phyloP scores from a whole-genome alignment of 2,329 filamentous ascomycete genomes.

The Fusarium sp. region DNA sequence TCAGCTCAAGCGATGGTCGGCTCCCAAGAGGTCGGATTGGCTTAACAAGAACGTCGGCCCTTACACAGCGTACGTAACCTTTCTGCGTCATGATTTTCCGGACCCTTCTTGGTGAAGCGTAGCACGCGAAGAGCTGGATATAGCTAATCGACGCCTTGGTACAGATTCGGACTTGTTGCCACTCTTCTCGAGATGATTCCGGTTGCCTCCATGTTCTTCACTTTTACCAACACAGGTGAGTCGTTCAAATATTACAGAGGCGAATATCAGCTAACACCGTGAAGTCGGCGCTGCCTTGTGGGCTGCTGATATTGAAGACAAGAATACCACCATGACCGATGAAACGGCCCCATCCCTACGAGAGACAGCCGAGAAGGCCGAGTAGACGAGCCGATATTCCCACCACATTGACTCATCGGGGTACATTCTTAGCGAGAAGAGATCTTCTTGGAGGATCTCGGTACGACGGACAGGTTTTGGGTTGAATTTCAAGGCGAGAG shows the following conservation, averaged over 20 bases:
- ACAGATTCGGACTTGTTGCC: constrained; percentile 79
- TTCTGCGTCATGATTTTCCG: not conserved
- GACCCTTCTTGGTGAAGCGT: constrained; percentile 4
- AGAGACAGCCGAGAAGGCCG: constrained; percentile 62
- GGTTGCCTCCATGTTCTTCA: constrained; percentile 83
- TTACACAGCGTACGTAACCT: constrained; percentile 79
- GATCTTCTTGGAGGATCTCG: not conserved
- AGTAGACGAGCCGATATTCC: constrained; percentile 47
- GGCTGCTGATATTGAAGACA: constrained; percentile 85
- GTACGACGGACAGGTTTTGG: not conserved
- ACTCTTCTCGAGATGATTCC: constrained; percentile 89
- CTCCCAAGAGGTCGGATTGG: constrained; percentile 74
- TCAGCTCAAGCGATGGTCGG: constrained; percentile 87
- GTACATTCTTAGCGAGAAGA: not conserved
- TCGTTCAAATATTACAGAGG: not conserved
- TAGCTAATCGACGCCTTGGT: constrained; percentile 20
- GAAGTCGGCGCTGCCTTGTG: constrained; percentile 91
- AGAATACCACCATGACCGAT: constrained; percentile 61
- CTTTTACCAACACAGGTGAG: constrained; percentile 86
- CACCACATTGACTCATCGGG: constrained; percentile 5
- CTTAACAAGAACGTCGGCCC: constrained; percentile 77
- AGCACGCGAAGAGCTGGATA: constrained; percentile 5
- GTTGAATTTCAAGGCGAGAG: not conserved
- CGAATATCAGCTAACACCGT: constrained; percentile 18
- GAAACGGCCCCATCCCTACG: constrained; percentile 64